Conservation (phyloP, 331 rosid species). For the Erythrophleum ivorense region DNA sequence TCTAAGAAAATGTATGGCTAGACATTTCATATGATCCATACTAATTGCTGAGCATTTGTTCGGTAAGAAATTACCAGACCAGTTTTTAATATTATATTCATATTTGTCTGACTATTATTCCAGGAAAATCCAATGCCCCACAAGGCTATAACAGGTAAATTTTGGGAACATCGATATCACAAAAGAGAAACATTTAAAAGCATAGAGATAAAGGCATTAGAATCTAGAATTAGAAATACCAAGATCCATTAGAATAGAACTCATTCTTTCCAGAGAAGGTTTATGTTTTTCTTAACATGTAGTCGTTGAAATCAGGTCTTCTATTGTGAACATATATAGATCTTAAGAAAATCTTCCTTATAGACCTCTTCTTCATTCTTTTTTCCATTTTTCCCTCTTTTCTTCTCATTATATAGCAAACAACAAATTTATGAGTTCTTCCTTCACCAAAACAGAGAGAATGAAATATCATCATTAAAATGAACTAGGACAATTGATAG, state of each 20-base stretch:
- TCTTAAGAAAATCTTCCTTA: not conserved
- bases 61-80: not conserved
- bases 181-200: not conserved
- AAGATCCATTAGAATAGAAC: not conserved
- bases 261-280: not conserved
- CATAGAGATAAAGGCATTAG: not conserved
- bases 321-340: not conserved
- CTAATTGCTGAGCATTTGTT: not conserved
- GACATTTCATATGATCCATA: not conserved
- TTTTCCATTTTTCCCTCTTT: not conserved
- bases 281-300: not conserved
- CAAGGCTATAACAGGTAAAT: not conserved
- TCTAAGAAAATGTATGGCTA: not conserved
- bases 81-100: not conserved
- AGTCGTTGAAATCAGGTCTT: not conserved
- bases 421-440: slow-evolving; percentile 9
- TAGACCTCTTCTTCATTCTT: slow-evolving; percentile 21
- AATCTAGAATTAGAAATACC: not conserved
- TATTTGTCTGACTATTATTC: not conserved
- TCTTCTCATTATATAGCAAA: slow-evolving; percentile 27
- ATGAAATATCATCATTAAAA: not conserved
- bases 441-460: not conserved
- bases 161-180: not conserved
- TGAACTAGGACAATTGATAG: not conserved
- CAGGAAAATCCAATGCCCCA: not conserved